Base-by-base conservation (phyloP, 2,329 filamentous ascomycete species). In the Colletotrichum tanaceti region DNA sequence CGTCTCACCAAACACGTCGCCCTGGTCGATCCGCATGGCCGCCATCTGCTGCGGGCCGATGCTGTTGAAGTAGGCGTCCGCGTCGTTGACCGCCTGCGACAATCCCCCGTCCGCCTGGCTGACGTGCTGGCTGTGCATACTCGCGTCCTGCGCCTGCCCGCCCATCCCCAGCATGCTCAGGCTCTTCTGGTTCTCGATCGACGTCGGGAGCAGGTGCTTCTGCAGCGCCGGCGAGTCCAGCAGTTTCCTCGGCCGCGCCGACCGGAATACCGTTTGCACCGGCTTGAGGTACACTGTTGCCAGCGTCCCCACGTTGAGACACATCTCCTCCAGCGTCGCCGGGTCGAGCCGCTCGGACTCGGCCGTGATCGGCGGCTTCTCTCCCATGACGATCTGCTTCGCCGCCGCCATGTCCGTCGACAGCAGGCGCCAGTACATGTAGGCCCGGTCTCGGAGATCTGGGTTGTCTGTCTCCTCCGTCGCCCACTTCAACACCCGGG, bases 401-500 rank as follows among this genome's bases (percentile, higher is more conserved):
- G 96, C 96, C 0, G 91, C 89, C 58, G 91, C 90, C 73, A 97
- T 95, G 77, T 98, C 94, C 0, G 94, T 97, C 1, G 94, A 97
- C 1, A 99, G 86, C 16, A 99, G 86, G 5, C 96, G 93, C 96
- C 96, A 99, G 84, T 99, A 99, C 94, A 99, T 98, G 83, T 98
- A 99, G 0, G 96, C 96, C 74, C 96, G 87, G 78, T 99, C 96
- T 71, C 96, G 90, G 35, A 99, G 88, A 79, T 99, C 96, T 0
- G 96, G 96, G 79, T 99, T 98, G 77, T 99, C 96, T n/a, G 95
- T 98, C 79, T 98, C 96, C 79, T 98, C 96, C 0, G 96, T 99
- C 5, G 96, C 97, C 95, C 96, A 98, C 80, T 98, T 98, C 58
- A 99, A 84, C 2, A 98, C 95, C 75, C 94, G 94, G 0, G 95